phyloP scores from a whole-genome alignment of 78 protist species.

The Monosiga brevicollis region DNA sequence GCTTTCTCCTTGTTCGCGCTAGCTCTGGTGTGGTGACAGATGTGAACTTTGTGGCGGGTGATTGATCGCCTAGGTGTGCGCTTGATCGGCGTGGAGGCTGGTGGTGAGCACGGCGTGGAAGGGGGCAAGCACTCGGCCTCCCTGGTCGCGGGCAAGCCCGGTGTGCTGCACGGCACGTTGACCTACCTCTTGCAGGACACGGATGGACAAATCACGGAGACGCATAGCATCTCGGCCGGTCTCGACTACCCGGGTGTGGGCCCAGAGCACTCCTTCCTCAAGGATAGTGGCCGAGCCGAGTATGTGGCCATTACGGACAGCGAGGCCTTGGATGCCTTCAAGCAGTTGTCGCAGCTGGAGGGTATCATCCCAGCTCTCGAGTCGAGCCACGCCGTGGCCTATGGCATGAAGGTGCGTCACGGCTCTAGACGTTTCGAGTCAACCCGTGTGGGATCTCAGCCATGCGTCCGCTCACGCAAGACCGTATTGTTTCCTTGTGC shows the following conservation, averaged over 20 bases:
- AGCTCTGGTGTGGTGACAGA: too few species aligned
- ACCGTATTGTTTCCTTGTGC: too few species aligned
- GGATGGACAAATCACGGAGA: constrained; percentile 56
- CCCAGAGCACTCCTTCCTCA: constrained; percentile 79
- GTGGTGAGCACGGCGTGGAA: constrained; percentile 30
- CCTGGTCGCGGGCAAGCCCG: constrained; percentile 46
- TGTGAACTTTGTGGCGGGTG: too few species aligned
- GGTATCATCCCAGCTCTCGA: constrained; percentile 84
- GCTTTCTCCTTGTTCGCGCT: too few species aligned
- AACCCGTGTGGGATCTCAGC: too few species aligned
- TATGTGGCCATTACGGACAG: constrained; percentile 40
- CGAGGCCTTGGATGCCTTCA: constrained; percentile 47
- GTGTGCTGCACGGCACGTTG: constrained; percentile 78
- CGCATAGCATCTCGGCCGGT: constrained; percentile 75
- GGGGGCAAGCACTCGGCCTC: constrained; percentile 64
- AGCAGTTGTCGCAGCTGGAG: constrained; percentile 8
- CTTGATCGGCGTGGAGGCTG: constrained; percentile 72
- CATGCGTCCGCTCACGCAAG: too few species aligned
- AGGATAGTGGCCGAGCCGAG: constrained; percentile 29
- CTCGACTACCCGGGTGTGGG: constrained; percentile 82
- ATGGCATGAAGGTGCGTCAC: constrained; percentile 31
- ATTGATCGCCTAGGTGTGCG: constrained; percentile 17
- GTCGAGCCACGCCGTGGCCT: constrained; percentile 69
- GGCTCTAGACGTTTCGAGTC: too few species aligned
- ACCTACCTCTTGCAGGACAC: constrained; percentile 60